Conservation (phyloP, 2,329 filamentous ascomycete genomes). For the Xenosphaeropsis pyriputrescens region DNA sequence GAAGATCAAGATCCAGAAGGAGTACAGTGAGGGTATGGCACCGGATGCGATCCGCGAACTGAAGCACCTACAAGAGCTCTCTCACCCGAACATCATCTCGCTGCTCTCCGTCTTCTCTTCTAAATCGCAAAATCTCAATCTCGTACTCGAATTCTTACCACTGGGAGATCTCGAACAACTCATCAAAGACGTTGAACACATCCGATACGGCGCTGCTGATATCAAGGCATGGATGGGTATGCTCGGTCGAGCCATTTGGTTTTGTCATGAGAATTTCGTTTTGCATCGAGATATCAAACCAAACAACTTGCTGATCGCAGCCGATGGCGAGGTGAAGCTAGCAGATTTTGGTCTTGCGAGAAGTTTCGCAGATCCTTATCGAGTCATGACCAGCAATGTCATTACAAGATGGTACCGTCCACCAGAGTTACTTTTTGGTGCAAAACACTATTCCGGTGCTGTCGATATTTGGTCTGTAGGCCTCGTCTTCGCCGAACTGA, state of each 20-base stretch:
- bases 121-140: constrained; percentile 90
- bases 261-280: constrained; percentile 89
- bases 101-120: constrained; percentile 88
- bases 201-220: constrained; percentile 75
- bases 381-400: constrained; percentile 82
- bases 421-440: constrained; percentile 84
- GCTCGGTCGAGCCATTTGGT: constrained; percentile 86
- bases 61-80: constrained; percentile 86
- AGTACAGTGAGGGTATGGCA: constrained; percentile 81
- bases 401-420: constrained; percentile 97
- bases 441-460: constrained; percentile 73
- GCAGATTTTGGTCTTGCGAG: constrained; percentile 95
- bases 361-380: constrained; percentile 75
- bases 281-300: constrained; percentile 98
- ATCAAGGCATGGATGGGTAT: constrained; percentile 99
- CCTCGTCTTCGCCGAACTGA: constrained; percentile 82
- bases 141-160: constrained; percentile 87
- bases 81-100: constrained; percentile 89
- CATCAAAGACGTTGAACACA: constrained; percentile 65
- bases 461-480: constrained; percentile 94
- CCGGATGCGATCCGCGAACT: constrained; percentile 94
- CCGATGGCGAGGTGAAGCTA: constrained; percentile 85
- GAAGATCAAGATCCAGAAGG: constrained; percentile 77
- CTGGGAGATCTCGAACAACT: constrained; percentile 92
- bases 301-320: constrained; percentile 91